Percentiles rank a stretch among this genome's conserved stretches.
Evolutionary conservation across 495 filamentous ascomycete genomes (phyloP).

Genomic region (Lasiosphaeria ovina): DNA sequence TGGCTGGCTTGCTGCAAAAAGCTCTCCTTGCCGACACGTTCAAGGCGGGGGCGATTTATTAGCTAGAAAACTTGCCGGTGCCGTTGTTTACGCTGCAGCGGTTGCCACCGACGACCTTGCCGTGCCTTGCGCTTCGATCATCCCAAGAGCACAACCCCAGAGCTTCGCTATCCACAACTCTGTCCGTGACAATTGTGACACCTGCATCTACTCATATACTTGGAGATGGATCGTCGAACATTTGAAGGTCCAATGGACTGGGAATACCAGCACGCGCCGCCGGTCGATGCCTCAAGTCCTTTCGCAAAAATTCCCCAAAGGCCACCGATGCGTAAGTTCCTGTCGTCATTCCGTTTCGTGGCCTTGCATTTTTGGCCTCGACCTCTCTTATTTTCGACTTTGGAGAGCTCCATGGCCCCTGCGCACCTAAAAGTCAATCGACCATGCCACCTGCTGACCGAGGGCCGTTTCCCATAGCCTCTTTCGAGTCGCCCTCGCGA

Average conservation of each 20-base stretch:
- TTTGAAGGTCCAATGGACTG: slow-evolving; percentile 51
- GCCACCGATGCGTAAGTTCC: slow-evolving; percentile 24
- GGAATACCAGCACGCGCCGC: slow-evolving; percentile 45
- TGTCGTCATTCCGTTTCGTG: not conserved
- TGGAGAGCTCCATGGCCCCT: not conserved
- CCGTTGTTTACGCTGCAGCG: slow-evolving; percentile 6
- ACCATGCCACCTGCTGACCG: slow-evolving; percentile 12
- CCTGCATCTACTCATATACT: not conserved
- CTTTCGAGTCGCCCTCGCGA: slow-evolving; percentile 32
- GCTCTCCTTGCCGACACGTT: not conserved
- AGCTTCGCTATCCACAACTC: slow-evolving; percentile 1
- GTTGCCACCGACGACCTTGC: slow-evolving; percentile 18
- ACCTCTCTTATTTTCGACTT: not conserved
- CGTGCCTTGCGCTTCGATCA: not conserved
- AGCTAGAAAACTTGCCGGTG: slow-evolving; percentile 8
- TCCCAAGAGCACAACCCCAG: not conserved
- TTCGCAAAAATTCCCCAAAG: slow-evolving; percentile 39
- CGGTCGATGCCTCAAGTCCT: slow-evolving; percentile 47
- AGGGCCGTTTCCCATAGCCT: slow-evolving; percentile 11
- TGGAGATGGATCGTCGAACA: slow-evolving; percentile 42
- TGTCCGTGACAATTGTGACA: not conserved
- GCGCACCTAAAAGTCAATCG: not conserved
- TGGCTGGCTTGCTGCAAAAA: no score
- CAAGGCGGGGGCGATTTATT: not conserved
- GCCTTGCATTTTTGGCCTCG: no score